Base-by-base conservation (phyloP, 139 green algal species). In the Tetradesmus obliquus region DNA sequence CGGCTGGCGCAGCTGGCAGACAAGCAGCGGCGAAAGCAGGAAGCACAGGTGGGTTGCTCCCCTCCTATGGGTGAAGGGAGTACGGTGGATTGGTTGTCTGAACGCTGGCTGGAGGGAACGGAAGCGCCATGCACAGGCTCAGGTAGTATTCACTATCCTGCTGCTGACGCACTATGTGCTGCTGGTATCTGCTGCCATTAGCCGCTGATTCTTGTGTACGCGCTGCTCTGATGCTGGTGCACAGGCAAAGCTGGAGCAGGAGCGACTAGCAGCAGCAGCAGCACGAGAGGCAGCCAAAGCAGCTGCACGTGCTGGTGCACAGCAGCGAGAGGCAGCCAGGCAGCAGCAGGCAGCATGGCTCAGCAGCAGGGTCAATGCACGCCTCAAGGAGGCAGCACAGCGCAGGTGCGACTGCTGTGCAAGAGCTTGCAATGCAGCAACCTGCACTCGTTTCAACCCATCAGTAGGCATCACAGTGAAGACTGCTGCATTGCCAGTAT, bases 211-310 rank as follows among this genome's bases (percentile, higher is more conserved):
- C 32, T 45, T 45, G 32, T 45, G 32, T 45, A 3, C 62, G 82
- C 82, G 60, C 54, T 54, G 58, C 19, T 80, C 20, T 69, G 55
- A 1, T 69, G 71, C 20, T 83, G 22, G 32, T 71, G 54, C 55
- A 8, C 90, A 96, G 93, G 90, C 90, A 32, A 95, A 94, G 92
- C 85, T 96, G 20, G 92, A 95, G 79, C 91, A 95, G 71, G 95
- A 96, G 90, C 93, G 94, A 1, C 90, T 85, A 8, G 93, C 92
- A 17, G 93, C 92, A 32, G 94, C 92, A 53, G 92, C 84, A 24
- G 93, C 93, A 0, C 86, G 93, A 0, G 93, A 95, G 79, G 92
- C 91, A 24, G 92, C 92, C 24, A 91, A 92, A 53, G 84, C 94
- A 76, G 87, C 85, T 45, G 20, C 87, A 80, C 85, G 60, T 15